Base-by-base conservation (phyloP, 2,329 filamentous ascomycete genomes). In the Fusarium xylarioides region DNA sequence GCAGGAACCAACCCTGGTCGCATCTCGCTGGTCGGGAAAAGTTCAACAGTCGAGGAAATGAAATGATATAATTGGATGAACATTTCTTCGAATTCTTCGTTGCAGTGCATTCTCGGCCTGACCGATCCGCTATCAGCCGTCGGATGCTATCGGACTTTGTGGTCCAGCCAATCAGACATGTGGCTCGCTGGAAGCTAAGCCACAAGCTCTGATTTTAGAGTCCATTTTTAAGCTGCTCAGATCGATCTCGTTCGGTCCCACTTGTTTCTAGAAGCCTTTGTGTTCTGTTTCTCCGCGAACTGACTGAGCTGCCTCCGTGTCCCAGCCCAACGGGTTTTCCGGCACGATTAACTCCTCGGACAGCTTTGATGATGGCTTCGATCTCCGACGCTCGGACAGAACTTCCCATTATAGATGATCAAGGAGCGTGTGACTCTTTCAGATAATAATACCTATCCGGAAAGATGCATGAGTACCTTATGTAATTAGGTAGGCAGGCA, bases 111-210 rank as follows among this genome's bases (percentile, higher is more conserved):
- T 63, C 61, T 76, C 74, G 75, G 75, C 55, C 68, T 71, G 71
- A 55, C 75, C 75, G 75, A 77, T 62, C 70, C 56, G 72, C 74
- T 72, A 63, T 61, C 62, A 63, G 64, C 50, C 50, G 32, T 73
- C 70, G 67, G 74, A 73, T 58, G 60, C 52, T 61, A 40, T 69
- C 72, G 72, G 70, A 59, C 18, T 42, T 26, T 19, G 43, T 28
- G 9, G 26, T 30, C 34, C 64, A 63, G 15, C 75, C 75, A 77
- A 77, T 77, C 59, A 73, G 16, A 26, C 4, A 7, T 68, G 71
- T 67, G 63, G 69, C 64, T 68, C 50, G 49, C 15, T 12, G 2
- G 7, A 63, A 16, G 53, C 73, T 76, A 46, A 77, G 71, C 75
- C 75, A 76, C 73, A 59, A 28, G 40, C 43, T 50, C 35, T 54